phyloP scores from a whole-genome alignment of 1,139 yeast genomes.

The Hemisphaericaspora xylofermentans region DNA sequence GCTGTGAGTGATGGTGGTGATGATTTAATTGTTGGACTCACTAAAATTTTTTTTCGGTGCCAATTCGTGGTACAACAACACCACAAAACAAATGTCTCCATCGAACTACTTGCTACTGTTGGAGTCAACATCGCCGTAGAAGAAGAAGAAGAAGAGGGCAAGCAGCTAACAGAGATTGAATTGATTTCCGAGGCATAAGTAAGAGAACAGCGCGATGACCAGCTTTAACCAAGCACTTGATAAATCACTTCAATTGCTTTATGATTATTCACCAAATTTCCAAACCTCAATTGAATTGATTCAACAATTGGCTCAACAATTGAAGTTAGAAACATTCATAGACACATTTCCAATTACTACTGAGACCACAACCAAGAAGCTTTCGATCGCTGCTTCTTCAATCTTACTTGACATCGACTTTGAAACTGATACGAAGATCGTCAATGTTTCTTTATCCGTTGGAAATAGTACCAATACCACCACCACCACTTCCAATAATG shows the following conservation, averaged over 20 bases:
- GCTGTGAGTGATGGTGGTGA: too few species aligned
- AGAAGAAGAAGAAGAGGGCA: neutral
- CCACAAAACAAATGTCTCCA: too few species aligned
- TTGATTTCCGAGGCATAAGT: too few species aligned
- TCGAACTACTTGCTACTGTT: too few species aligned
- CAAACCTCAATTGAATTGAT: slow-evolving; percentile 38
- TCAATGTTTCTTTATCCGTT: slow-evolving; percentile 37
- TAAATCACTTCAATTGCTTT: slow-evolving; percentile 30
- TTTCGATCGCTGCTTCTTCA: slow-evolving; percentile 46
- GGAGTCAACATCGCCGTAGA: too few species aligned
- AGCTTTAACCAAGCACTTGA: slow-evolving; percentile 25
- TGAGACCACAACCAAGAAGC: slow-evolving; percentile 25
- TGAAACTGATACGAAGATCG: slow-evolving; percentile 23
- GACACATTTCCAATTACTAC: slow-evolving; percentile 38
- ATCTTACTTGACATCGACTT: slow-evolving; percentile 46
- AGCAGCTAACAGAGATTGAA: too few species aligned
- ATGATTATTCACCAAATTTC: slow-evolving; percentile 32
- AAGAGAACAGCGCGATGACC: slow-evolving; percentile 7
- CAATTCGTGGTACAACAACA: too few species aligned
- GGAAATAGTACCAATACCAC: slow-evolving; percentile 20
- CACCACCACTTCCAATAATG: slow-evolving; percentile 5
- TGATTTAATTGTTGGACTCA: too few species aligned
- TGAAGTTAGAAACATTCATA: slow-evolving; percentile 44
- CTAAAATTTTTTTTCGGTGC: too few species aligned
- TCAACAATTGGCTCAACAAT: slow-evolving; percentile 42